Evolutionary conservation across 768 basidiomycete genomes (phyloP), one percentile per base, ranked within the genome.

Genomic region (Lactarius deliciosus): DNA sequence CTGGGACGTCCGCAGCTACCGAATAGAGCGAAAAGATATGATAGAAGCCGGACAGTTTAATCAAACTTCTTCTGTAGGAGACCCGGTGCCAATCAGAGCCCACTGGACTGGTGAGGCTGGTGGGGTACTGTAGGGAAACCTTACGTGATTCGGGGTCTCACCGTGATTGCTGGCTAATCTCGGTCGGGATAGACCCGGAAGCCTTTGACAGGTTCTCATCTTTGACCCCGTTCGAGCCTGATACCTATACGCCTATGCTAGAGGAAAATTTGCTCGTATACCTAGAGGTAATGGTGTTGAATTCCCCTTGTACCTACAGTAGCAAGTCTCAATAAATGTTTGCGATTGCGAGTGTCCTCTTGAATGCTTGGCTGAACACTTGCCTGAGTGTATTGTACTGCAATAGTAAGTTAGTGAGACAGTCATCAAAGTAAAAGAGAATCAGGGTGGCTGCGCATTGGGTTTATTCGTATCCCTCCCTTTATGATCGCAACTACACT

Each of bases 131-230:
- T 6, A 13, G 50, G 50, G n/a, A 22, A 50, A 25, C 50, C 22
- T 53, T 53, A 53, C 25, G 50, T 53, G 50, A 53, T 53, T 53
- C 25, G 50, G 50, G 10, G 22, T 53, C 50, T 53, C 50, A 53
- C 22, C 50, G 15, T 28, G 50, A 25, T 25, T 25, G 47, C 50
- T 15, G 11, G 50, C 11, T 25, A 53, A 53, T 53, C 50, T 53
- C 25, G 5, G 13, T 41, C 16, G 50, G 25, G 22, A n/a, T 45
- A n/a, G 43, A n/a, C 41, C 41, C 15, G 41, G 50, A 50, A 15
- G 50, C 13, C 22, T 5, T 50, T 53, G 50, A 53, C 22, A 53
- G 50, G 50, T 53, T 53, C 50, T 25, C 22, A 53, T 7, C 50
- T 53, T 25, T 53, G 22, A 28, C 50, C 50, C 13, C 13, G 11